Evolutionary conservation across 169 alveolate species (phyloP).

Genomic region (Blepharisma undulans): DNA sequence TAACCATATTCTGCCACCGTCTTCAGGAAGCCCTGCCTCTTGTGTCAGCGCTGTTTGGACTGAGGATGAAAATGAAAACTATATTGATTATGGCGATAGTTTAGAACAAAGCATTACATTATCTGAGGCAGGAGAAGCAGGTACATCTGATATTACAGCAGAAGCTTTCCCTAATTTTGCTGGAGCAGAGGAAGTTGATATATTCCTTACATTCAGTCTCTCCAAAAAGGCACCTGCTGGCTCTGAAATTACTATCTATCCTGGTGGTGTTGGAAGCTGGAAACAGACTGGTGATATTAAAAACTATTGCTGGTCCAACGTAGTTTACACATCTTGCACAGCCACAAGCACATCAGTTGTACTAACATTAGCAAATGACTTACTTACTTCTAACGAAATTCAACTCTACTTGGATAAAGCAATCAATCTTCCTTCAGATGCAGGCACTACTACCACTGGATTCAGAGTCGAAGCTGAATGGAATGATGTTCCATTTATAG

Average conservation of each 20-base stretch:
- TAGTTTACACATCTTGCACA: background rate
- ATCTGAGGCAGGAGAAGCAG: background rate
- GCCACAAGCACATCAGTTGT: background rate
- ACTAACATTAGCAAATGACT: background rate
- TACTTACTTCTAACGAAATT: background rate
- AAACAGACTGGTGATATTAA: background rate
- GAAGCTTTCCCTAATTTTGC: background rate
- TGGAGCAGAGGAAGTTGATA: background rate
- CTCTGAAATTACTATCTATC: background rate
- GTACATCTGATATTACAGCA: background rate
- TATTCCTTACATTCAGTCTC: background rate
- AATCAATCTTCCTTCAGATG: background rate
- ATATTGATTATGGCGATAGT: background rate
- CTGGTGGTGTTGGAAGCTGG: background rate
- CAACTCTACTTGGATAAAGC: background rate
- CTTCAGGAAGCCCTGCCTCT: background rate
- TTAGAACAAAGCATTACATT: background rate
- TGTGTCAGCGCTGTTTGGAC: background rate
- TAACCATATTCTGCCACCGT: background rate
- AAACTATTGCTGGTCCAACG: background rate
- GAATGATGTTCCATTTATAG: no score
- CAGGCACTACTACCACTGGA: background rate
- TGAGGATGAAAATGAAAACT: background rate
- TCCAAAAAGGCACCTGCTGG: background rate
- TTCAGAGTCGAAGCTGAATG: no score